Percentiles rank a stretch among this genome's conserved stretches.
phyloP scores from a whole-genome alignment of 2,329 filamentous ascomycete species.

The Apiospora sp. region DNA sequence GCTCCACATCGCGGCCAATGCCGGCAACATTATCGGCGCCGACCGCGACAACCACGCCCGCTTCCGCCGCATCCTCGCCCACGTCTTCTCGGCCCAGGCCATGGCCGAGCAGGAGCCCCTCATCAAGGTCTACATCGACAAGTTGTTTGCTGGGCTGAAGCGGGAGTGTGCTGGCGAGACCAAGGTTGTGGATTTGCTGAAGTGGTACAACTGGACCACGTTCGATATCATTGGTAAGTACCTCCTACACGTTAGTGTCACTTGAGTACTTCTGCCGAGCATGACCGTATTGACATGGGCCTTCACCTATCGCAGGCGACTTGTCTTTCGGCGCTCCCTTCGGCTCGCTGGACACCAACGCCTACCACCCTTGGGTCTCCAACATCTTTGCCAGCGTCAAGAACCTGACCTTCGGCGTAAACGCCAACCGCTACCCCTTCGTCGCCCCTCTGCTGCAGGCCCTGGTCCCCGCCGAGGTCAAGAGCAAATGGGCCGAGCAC shows the following conservation, averaged over 20 bases:
- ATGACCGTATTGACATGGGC: too few relatives aligned
- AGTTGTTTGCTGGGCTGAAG: conserved; percentile 5
- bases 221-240: conserved; percentile 26
- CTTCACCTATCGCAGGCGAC: background rate
- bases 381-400: background rate
- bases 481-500: conserved; percentile 5
- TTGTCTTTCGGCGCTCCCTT: conserved; percentile 19
- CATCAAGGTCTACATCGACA: conserved; percentile 10
- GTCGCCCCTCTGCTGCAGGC: background rate
- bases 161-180: background rate
- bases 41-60: background rate
- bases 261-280: background rate
- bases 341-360: conserved; percentile 20
- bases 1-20: background rate
- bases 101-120: conserved; percentile 2
- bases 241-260: background rate
- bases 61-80: conserved; percentile 16
- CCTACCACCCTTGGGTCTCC: conserved; percentile 25
- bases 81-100: background rate
- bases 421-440: background rate
- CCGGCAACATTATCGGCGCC: background rate
- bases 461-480: background rate
- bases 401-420: background rate
- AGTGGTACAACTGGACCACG: conserved; percentile 23
- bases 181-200: background rate